phyloP scores from a whole-genome alignment of 192 early-diverging fungal genomes.

The Backusella parvicylindrica region DNA sequence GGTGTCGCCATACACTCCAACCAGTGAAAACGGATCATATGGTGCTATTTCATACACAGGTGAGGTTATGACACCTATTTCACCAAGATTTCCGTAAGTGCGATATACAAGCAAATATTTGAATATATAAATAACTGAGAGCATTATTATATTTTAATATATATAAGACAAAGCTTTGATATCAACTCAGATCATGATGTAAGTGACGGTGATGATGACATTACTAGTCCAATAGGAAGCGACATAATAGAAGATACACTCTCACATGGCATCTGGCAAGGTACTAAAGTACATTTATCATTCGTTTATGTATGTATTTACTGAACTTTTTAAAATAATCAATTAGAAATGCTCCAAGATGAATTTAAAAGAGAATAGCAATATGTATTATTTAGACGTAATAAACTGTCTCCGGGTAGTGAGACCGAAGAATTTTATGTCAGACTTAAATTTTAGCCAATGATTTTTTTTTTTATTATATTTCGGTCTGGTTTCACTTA shows the following conservation, averaged over 20 bases:
- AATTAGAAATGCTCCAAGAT: not conserved
- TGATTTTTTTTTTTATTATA: too few relatives aligned
- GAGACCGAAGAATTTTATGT: too few relatives aligned
- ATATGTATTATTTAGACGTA: too few relatives aligned
- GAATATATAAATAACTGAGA: not conserved
- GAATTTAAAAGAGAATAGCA: not conserved
- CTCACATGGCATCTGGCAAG: not conserved
- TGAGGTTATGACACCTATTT: not conserved
- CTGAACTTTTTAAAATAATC: not conserved
- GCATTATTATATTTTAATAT: not conserved
- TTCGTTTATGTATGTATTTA: not conserved
- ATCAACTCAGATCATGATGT: not conserved
- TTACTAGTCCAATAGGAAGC: not conserved
- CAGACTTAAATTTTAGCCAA: too few relatives aligned
- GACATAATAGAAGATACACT: not conserved
- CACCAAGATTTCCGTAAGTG: not conserved
- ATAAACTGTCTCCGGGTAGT: too few relatives aligned
- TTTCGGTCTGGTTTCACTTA: too few relatives aligned
- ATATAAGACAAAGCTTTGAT: not conserved
- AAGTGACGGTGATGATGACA: not conserved
- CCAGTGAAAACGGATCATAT: not conserved
- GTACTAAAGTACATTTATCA: not conserved
- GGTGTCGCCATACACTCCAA: not conserved
- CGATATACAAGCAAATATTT: not conserved
- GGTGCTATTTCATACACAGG: conserved; percentile 3